A percentile compares a stretch with the other conserved stretches of the same genome.
phyloP scores from a whole-genome alignment of 306 rosid species.

The Corylus heterophylla region DNA sequence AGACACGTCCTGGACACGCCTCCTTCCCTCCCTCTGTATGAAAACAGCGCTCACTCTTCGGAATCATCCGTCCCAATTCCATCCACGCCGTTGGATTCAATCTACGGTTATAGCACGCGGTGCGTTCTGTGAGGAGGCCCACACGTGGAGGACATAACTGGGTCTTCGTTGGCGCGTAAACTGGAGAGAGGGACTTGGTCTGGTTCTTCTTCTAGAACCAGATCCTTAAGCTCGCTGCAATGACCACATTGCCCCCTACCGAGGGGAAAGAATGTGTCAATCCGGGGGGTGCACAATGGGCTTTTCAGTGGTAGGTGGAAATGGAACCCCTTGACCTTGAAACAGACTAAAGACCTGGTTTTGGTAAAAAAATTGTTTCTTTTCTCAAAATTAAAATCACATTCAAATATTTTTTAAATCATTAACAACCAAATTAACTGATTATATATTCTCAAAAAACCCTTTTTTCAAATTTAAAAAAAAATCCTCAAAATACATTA shows the following conservation, averaged over 20 bases:
- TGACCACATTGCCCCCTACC: not conserved
- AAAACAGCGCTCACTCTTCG: not conserved
- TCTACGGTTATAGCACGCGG: not conserved
- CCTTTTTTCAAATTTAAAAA: too few species aligned
- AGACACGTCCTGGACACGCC: constrained; percentile 39
- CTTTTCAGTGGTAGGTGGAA: not conserved
- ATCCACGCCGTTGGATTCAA: constrained; percentile 29
- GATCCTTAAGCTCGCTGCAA: not conserved
- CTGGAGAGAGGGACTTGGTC: constrained; percentile 29
- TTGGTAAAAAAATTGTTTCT: too few species aligned
- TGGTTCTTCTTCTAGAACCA: constrained; percentile 27
- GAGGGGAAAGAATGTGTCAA: not conserved
- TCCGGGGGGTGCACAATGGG: not conserved
- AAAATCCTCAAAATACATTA: too few species aligned
- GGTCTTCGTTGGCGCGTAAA: constrained; percentile 54
- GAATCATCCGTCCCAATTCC: not conserved
- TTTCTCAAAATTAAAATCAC: too few species aligned
- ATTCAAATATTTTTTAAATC: too few species aligned
- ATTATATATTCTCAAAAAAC: too few species aligned
- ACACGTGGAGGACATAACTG: constrained; percentile 28
- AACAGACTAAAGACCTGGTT: not conserved
- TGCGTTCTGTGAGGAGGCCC: not conserved
- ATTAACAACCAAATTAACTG: too few species aligned
- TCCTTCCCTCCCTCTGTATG: constrained; percentile 16
- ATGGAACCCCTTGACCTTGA: not conserved